phyloP scores from a whole-genome alignment of 2,329 filamentous ascomycete species.

The Fusarium nygamai region DNA sequence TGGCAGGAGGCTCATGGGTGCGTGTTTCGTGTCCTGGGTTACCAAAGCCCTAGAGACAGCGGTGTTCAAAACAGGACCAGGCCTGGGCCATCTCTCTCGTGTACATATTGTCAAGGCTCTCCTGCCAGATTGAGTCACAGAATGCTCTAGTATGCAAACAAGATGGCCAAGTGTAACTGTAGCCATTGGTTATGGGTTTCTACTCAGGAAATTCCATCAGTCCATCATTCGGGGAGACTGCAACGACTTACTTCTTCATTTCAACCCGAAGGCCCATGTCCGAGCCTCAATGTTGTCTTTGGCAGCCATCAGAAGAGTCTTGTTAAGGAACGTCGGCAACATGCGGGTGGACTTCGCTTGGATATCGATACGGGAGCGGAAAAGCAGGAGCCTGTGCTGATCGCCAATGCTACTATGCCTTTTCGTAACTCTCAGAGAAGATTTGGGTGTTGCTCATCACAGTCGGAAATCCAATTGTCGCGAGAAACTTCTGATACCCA shows the following conservation, averaged over 20 bases:
- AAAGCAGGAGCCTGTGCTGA: not conserved
- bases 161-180: not conserved
- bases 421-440: not conserved
- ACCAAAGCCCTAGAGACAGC: not conserved
- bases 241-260: not conserved
- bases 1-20: not conserved
- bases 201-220: not conserved
- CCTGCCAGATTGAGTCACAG: not conserved
- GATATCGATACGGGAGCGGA: not conserved
- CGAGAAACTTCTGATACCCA: not conserved
- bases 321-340: not conserved
- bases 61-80: not conserved
- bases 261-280: not conserved
- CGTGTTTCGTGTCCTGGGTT: not conserved
- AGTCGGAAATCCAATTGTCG: not conserved
- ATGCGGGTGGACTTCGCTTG: not conserved
- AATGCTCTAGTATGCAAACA: not conserved
- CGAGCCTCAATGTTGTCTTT: not conserved
- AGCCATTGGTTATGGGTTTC: not conserved
- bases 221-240: not conserved
- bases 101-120: not conserved
- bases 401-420: not conserved
- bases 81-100: not conserved
- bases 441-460: not conserved
- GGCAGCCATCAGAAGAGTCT: not conserved